Conservation (phyloP, 345 rosid genomes). For the Rhizophora apiculata region DNA sequence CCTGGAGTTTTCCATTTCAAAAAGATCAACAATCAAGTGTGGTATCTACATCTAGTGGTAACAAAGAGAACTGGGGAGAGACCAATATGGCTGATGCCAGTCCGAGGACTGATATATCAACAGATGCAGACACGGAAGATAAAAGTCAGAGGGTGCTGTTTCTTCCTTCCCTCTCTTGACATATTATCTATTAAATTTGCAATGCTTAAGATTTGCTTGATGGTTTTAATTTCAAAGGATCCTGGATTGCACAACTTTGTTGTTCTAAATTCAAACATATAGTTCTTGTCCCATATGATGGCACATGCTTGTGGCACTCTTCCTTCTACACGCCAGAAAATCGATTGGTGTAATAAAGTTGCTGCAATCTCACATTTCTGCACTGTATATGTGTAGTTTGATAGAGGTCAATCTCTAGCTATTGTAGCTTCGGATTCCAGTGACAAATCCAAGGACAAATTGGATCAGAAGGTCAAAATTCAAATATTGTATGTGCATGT, state of each 20-base stretch:
- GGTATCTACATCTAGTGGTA: constrained; percentile 36
- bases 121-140: constrained; percentile 89
- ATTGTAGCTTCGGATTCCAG: constrained; percentile 81
- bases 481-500: constrained; percentile 15
- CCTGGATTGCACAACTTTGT: constrained; percentile 5
- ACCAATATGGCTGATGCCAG: constrained; percentile 86
- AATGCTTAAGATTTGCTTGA: background rate
- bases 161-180: constrained; percentile 5
- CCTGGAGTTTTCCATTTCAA: constrained; percentile 28
- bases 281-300: constrained; percentile 6
- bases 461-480: constrained; percentile 84
- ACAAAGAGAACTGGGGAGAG: constrained; percentile 45
- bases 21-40: constrained; percentile 37
- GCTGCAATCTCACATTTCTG: constrained; percentile 14
- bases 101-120: constrained; percentile 85
- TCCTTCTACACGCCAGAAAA: constrained; percentile 5
- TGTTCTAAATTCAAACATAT: background rate
- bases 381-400: constrained; percentile 50
- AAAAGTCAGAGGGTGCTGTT: constrained; percentile 68
- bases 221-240: constrained; percentile 2
- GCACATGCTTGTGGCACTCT: background rate
- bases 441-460: constrained; percentile 84
- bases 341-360: constrained; percentile 7
- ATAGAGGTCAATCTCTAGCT: constrained; percentile 45
- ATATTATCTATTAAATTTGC: constrained; percentile 2